Evolutionary conservation across 192 early-diverging fungal species (phyloP), one percentile per base, ranked within the genome.

Genomic region (Umbelopsis isabellina): DNA sequence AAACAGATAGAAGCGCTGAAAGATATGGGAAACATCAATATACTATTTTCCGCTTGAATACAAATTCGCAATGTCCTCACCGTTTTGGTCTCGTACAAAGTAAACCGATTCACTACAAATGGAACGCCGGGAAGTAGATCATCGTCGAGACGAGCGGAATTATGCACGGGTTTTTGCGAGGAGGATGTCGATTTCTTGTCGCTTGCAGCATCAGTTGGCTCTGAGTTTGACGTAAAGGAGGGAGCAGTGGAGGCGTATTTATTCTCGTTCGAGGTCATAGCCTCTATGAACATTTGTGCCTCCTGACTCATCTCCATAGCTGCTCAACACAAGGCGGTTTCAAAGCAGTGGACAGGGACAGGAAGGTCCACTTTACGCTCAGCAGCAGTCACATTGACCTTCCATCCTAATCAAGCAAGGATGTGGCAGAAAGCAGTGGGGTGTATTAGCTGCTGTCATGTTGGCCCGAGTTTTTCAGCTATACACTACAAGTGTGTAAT

Each of bases 41-140:
- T 49, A 13, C 18, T 15, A 48, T 23, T 22, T 35, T 65, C 15
- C 51, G 30, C 50, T 13, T n/a, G 20, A 46, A 49, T 23, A 1
- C 13, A 35, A 27, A 49, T n/a, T n/a, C 15, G 1, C 18, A 35
- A 22, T 3, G 18, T 6, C 37, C 79, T 78, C 81, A 91, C 90
- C 33, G 93, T 90, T 78, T 89, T 88, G 66, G 91, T 98, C 69
- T 98, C 96, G 75, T 95, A 96, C 30, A 98, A 84, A 20, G 88
- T 87, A 74, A 96, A 92, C 65, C 86, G 86, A 76, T 85, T 93
- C 53, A 91, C 77, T 12, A 88, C 82, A 16, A 85, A 68, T 23
- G 79, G 80, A 48, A 64, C 47, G 46, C 65, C 61, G 7, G 76
- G 47, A 23, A 52, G 55, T 6, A 77, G 33, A n/a, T 66, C 35